phyloP scores from a whole-genome alignment of 2,329 filamentous ascomycete species.

The Pseudopyrenochaeta lycopersici region DNA sequence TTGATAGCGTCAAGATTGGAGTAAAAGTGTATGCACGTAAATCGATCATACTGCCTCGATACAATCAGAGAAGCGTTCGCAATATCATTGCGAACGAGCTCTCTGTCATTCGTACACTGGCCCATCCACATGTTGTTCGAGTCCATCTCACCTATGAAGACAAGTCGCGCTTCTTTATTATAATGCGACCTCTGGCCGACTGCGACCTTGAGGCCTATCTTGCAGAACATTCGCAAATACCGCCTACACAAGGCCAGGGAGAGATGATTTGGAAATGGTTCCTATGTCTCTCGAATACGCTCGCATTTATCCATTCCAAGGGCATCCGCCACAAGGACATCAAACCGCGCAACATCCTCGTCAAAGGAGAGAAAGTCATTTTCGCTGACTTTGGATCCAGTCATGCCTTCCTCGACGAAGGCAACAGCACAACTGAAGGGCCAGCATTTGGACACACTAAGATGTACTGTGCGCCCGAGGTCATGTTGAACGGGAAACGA shows the following conservation, averaged over 20 bases:
- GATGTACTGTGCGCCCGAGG: slow-evolving; percentile 28
- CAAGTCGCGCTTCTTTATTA: slow-evolving; percentile 19
- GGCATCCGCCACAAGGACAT: slow-evolving; percentile 30
- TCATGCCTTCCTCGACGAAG: slow-evolving; percentile 20
- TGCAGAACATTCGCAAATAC: not conserved
- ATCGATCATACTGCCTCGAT: slow-evolving; percentile 19
- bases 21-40: slow-evolving; percentile 18
- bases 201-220: slow-evolving; percentile 23
- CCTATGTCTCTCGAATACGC: slow-evolving; percentile 18
- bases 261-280: slow-evolving; percentile 18
- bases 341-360: slow-evolving; percentile 27
- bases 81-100: slow-evolving; percentile 24
- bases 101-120: slow-evolving; percentile 12
- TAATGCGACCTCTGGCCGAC: slow-evolving; percentile 21
- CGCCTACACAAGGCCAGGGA: not conserved
- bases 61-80: slow-evolving; percentile 10
- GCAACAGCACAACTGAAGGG: slow-evolving; percentile 19
- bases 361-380: slow-evolving; percentile 21
- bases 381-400: slow-evolving; percentile 29
- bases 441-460: slow-evolving; percentile 20
- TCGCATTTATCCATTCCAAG: slow-evolving; percentile 25
- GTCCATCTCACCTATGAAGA: slow-evolving; percentile 25
- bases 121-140: slow-evolving; percentile 21
- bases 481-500: slow-evolving; percentile 12
- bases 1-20: slow-evolving; percentile 18